Base-by-base conservation (phyloP, 2,329 filamentous ascomycete species). In the Pleomassaria siparia region DNA sequence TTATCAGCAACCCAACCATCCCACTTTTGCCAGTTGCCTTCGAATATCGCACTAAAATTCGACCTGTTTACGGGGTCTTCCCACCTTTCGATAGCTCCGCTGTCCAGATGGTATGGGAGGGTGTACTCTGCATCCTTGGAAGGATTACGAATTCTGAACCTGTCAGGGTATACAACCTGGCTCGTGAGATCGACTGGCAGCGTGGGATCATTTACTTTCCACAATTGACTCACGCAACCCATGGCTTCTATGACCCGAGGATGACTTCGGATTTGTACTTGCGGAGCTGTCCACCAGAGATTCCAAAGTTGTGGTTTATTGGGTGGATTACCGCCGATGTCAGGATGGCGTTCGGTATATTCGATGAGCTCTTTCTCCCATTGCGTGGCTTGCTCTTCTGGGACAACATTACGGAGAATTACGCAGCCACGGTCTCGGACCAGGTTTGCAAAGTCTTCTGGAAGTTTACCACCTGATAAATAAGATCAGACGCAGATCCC, bases 101-200 rank as follows among this genome's bases (percentile, higher is more conserved):
- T 57, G 29, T 60, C 55, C 21, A 50, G 48, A 43, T 60, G 57
- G 16, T 56, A 39, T 4, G 45, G 43, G 12, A 60, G 41, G 3
- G 49, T 47, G 33, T 56, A 57, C 32, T 53, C 42, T 11, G 40
- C 20, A 41, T 46, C 54, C 29, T 52, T 56, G 2, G 52, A 52
- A 15, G 62, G 60, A 37, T 58, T 43, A 6, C 60, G 46, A 40
- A 65, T 63, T 4, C 62, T 56, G 36, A 64, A 56, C 0, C 60
- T 51, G 47, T 65, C 62, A 0, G 62, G 44, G 35, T 65, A 65
- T 7, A 52, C 53, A 15, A 49, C 35, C 30, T 49, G 46, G 28
- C 35, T 36, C 15, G 26, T 22, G 21, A 49, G 45, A n/a, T 49
- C 46, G 12, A 49, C 36, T 11, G 46, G 46, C 13, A 42, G 18